Evolutionary conservation across 2,329 filamentous ascomycete species (phyloP).

Genomic region (Zymoseptoria crescenta): DNA sequence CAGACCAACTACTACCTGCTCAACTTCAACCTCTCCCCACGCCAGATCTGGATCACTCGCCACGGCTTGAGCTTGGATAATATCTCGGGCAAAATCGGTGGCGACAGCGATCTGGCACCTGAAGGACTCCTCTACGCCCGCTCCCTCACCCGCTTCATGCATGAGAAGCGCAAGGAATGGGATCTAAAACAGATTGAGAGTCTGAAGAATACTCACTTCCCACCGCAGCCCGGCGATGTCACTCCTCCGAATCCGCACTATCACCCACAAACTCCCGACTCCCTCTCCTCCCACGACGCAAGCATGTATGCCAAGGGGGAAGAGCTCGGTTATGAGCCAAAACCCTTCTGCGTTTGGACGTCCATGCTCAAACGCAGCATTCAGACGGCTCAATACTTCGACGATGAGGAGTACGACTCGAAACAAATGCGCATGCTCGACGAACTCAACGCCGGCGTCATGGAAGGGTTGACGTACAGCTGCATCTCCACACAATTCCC

Average conservation of each 20-base stretch:
- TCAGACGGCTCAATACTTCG: slow-evolving; percentile 81
- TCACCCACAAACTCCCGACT: slow-evolving; percentile 37
- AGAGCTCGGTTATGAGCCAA: slow-evolving; percentile 44
- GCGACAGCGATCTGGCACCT: slow-evolving; percentile 75
- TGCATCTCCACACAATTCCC: slow-evolving; percentile 74
- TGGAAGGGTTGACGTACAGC: slow-evolving; percentile 91
- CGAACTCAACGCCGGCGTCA: slow-evolving; percentile 84
- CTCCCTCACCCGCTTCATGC: slow-evolving; percentile 77
- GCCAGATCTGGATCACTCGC: slow-evolving; percentile 96
- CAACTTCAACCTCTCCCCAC: slow-evolving; percentile 90
- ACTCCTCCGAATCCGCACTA: slow-evolving; percentile 92
- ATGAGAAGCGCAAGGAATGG: slow-evolving; percentile 72
- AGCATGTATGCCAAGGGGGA: slow-evolving; percentile 7
- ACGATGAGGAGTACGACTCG: slow-evolving; percentile 91
- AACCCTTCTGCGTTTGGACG: slow-evolving; percentile 97
- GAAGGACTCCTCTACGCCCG: slow-evolving; percentile 72
- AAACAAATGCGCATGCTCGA: slow-evolving; percentile 71
- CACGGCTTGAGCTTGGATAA: slow-evolving; percentile 92
- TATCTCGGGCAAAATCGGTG: slow-evolving; percentile 77
- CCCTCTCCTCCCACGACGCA: slow-evolving; percentile 30
- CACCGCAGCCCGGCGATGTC: slow-evolving; percentile 82
- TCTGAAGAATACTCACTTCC: slow-evolving; percentile 68
- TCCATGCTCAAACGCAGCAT: slow-evolving; percentile 90
- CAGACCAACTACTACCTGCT: slow-evolving; percentile 91
- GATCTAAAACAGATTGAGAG: slow-evolving; percentile 73